Evolutionary conservation across 106 monocot genomes (phyloP).

Genomic region (Acorus calamus): DNA sequence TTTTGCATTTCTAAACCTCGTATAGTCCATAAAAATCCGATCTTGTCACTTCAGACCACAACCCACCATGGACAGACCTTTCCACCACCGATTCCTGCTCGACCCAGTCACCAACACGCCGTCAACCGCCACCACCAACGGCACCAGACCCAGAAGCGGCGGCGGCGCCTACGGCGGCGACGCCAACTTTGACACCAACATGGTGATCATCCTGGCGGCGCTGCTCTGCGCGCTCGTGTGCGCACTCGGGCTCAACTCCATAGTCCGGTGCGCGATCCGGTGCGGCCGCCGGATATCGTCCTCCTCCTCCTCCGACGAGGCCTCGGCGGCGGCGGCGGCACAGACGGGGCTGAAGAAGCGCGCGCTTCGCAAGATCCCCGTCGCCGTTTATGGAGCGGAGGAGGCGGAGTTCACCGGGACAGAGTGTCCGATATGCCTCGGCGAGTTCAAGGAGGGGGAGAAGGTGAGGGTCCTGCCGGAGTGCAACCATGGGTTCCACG

Average conservation of each 20-base stretch:
- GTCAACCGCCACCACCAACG: neutral
- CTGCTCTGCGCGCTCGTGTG: slow-evolving; percentile 41
- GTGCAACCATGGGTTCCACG: slow-evolving; percentile 58
- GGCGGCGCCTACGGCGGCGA: slow-evolving; percentile 13
- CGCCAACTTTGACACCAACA: slow-evolving; percentile 48
- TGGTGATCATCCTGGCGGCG: slow-evolving; percentile 59
- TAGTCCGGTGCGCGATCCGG: slow-evolving; percentile 40
- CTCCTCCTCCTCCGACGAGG: neutral
- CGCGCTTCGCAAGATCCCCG: slow-evolving; percentile 21
- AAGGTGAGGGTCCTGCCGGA: slow-evolving; percentile 31
- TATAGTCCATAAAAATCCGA: too few relatives aligned
- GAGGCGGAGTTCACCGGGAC: slow-evolving; percentile 18
- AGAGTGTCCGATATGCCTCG: slow-evolving; percentile 60
- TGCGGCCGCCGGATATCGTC: slow-evolving; percentile 13
- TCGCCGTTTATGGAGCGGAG: slow-evolving; percentile 16
- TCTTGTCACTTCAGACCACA: too few relatives aligned
- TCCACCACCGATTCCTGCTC: too few relatives aligned
- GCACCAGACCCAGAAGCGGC: slow-evolving; percentile 7
- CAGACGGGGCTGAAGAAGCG: slow-evolving; percentile 23
- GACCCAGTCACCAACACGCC: too few relatives aligned
- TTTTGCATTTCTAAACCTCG: too few relatives aligned
- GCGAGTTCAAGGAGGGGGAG: slow-evolving; percentile 59
- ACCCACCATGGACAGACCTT: too few relatives aligned
- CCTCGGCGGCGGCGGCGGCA: slow-evolving; percentile 6
- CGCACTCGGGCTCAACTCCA: slow-evolving; percentile 46